Conservation (phyloP, 768 basidiomycete species). For the Termitomyces bulborhizus region DNA sequence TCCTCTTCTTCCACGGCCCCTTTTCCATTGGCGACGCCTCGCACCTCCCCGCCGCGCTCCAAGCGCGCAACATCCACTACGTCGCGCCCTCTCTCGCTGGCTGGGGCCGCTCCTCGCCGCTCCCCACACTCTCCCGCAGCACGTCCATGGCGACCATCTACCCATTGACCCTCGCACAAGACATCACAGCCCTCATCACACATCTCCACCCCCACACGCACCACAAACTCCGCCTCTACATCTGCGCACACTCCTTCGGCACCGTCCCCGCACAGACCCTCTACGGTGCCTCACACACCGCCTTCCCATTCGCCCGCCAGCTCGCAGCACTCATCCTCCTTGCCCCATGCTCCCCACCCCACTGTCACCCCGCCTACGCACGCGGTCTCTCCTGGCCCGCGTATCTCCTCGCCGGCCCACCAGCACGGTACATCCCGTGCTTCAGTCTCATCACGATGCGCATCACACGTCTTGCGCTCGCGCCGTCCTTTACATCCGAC, state of each 20-base stretch:
- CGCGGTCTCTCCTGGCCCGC: constrained; percentile 38
- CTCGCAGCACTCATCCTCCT: constrained; percentile 43
- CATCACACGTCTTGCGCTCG: constrained; percentile 25
- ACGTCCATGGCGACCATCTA: constrained; percentile 20
- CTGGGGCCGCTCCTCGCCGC: constrained; percentile 49
- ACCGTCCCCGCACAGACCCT: constrained; percentile 50
- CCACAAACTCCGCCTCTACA: constrained; percentile 36
- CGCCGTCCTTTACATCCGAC: constrained; percentile 28
- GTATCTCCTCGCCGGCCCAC: constrained; percentile 43
- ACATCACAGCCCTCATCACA: constrained; percentile 39
- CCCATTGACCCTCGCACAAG: constrained; percentile 33
- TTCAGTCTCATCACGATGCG: constrained; percentile 29
- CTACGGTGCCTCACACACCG: constrained; percentile 43
- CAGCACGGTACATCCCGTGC: constrained; percentile 30
- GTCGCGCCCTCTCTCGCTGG: constrained; percentile 51
- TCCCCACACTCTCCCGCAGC: constrained; percentile 14
- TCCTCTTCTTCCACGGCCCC: constrained; percentile 52
- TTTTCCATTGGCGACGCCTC: constrained; percentile 44
- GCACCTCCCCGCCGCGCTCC: constrained; percentile 24
- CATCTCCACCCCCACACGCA: constrained; percentile 40
- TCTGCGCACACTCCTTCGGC: constrained; percentile 50
- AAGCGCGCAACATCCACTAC: constrained; percentile 35
- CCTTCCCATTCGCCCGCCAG: constrained; percentile 42
- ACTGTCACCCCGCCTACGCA: constrained; percentile 38
- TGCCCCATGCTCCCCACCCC: constrained; percentile 41